Evolutionary conservation across 805 yeast genomes (phyloP).

Genomic region (Pichia thaimueangensis): DNA sequence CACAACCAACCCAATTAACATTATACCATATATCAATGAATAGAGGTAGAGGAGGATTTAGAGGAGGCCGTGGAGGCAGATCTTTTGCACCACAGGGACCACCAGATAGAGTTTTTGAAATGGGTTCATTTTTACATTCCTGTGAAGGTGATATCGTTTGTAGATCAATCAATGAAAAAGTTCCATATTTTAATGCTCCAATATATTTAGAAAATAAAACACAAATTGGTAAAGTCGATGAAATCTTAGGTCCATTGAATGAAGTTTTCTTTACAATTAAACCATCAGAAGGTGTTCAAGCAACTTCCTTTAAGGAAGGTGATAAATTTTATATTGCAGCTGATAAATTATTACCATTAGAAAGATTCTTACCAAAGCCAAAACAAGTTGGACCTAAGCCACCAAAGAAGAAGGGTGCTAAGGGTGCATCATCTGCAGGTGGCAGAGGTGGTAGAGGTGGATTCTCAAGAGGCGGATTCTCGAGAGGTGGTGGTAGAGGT

Average conservation of each 20-base stretch:
- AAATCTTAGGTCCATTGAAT: constrained; percentile 93
- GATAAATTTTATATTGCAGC: constrained; percentile 95
- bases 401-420: constrained; percentile 58
- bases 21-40: constrained; percentile 34
- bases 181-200: constrained; percentile 98
- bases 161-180: constrained; percentile 86
- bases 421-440: constrained; percentile 41
- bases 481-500: constrained; percentile 19
- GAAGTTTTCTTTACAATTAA: constrained; percentile 97
- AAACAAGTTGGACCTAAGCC: constrained; percentile 80
- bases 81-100: constrained; percentile 84
- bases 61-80: constrained; percentile 65
- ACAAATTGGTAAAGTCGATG: constrained; percentile 95
- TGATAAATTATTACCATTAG: constrained; percentile 91
- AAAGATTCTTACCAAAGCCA: constrained; percentile 95
- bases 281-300: constrained; percentile 94
- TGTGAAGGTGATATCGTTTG: constrained; percentile 98
- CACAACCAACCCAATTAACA: too few relatives aligned
- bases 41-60: constrained; percentile 61
- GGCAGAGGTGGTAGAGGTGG: constrained; percentile 42
- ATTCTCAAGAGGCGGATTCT: constrained; percentile 35
- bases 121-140: constrained; percentile 88
- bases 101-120: constrained; percentile 89
- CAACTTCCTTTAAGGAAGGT: constrained; percentile 87
- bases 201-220: constrained; percentile 94